Conservation (phyloP, 768 basidiomycete genomes). For the Tricholoma flavovirens region DNA sequence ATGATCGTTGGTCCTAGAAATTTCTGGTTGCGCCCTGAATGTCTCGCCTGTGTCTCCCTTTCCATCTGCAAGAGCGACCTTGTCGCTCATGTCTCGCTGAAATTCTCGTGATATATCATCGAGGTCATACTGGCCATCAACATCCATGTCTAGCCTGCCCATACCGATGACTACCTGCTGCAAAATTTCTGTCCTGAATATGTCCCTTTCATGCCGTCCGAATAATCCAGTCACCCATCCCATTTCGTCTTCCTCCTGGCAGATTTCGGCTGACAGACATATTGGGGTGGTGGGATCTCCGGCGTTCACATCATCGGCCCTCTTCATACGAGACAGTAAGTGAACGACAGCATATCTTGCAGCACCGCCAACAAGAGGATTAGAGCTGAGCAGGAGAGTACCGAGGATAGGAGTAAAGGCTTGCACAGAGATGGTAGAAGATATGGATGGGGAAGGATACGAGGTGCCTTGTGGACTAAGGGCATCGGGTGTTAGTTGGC, state of each 20-base stretch:
- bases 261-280: constrained; percentile 20
- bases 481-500: constrained; percentile 56
- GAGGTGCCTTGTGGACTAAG: constrained; percentile 24
- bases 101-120: not conserved
- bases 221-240: constrained; percentile 40
- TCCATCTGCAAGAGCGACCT: constrained; percentile 11
- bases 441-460: constrained; percentile 26
- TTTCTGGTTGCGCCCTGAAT: constrained; percentile 7
- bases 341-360: constrained; percentile 76
- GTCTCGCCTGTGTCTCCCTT: constrained; percentile 12
- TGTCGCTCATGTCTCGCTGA: constrained; percentile 6
- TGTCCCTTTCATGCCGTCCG: constrained; percentile 45
- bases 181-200: constrained; percentile 78
- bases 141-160: constrained; percentile 56
- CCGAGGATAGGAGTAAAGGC: constrained; percentile 91
- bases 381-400: constrained; percentile 78
- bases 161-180: constrained; percentile 88
- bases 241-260: constrained; percentile 28
- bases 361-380: constrained; percentile 63
- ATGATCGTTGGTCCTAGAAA: constrained; percentile 5
- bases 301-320: constrained; percentile 44
- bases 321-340: constrained; percentile 64
- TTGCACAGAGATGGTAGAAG: constrained; percentile 57
- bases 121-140: constrained; percentile 17
- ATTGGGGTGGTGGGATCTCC: constrained; percentile 13